phyloP scores from a whole-genome alignment of 2,329 filamentous ascomycete genomes.

The Colletotrichum truncatum region DNA sequence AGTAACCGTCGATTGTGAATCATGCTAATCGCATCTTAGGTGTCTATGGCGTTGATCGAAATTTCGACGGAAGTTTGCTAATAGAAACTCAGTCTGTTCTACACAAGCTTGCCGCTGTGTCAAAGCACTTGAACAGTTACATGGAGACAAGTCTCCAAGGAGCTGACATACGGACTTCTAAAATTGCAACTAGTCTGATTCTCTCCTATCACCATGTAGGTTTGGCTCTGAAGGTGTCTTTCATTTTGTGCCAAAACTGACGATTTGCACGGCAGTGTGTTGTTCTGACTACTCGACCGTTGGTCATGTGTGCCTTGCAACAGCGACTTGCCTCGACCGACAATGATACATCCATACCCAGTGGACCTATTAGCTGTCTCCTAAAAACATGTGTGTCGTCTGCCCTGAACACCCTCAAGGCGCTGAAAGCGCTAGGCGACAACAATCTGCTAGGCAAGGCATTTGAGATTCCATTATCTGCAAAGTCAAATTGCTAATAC shows the following conservation, averaged over 20 bases:
- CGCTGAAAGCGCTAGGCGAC: background rate
- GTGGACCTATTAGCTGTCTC: background rate
- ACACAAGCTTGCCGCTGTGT: background rate
- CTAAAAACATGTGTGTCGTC: background rate
- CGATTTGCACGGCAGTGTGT: background rate
- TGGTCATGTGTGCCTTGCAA: background rate
- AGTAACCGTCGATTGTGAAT: background rate
- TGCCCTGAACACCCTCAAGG: background rate
- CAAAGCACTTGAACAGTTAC: background rate
- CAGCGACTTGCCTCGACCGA: background rate
- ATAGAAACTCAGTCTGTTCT: background rate
- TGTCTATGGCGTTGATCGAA: background rate
- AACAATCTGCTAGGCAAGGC: background rate
- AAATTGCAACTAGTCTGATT: background rate
- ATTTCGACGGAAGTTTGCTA: background rate
- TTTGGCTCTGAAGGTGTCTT: background rate
- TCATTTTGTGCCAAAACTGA: background rate
- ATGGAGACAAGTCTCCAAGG: background rate
- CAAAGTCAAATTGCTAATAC: background rate
- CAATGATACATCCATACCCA: background rate
- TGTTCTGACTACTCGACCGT: background rate
- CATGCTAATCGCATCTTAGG: background rate
- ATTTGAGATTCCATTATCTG: too few species aligned
- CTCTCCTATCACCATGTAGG: background rate
- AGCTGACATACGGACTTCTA: background rate